phyloP scores from a whole-genome alignment of 2,329 filamentous ascomycete species.

The Stagonosporopsis rhizophila region DNA sequence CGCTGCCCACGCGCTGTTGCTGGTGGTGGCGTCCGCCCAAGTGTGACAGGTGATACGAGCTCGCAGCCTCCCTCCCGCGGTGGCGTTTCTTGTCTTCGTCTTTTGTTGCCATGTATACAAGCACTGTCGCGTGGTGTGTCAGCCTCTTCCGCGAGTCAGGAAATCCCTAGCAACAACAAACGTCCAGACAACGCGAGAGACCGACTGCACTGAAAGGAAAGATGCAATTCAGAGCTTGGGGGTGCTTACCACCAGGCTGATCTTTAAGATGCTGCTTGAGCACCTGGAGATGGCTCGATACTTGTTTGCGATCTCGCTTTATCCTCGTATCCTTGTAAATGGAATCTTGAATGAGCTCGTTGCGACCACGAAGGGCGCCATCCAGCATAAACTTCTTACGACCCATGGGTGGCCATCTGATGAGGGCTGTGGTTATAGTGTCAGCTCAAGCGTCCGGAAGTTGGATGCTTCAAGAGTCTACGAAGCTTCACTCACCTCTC shows the following conservation, averaged over 20 bases:
- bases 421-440: constrained; percentile 31
- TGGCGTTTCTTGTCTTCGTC: constrained; percentile 39
- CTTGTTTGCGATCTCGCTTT: constrained; percentile 63
- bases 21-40: constrained; percentile 31
- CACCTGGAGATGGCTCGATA: constrained; percentile 70
- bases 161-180: constrained; percentile 21
- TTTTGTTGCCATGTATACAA: constrained; percentile 51
- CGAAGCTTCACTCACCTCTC: constrained; percentile 46
- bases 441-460: constrained; percentile 7
- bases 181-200: constrained; percentile 8
- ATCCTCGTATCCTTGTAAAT: constrained; percentile 64
- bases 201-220: not conserved
- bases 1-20: constrained; percentile 22
- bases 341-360: constrained; percentile 67
- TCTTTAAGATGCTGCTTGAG: constrained; percentile 63
- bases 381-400: constrained; percentile 58
- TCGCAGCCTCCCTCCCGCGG: constrained; percentile 25
- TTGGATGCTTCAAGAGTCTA: not conserved
- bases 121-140: constrained; percentile 40
- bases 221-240: not conserved
- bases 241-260: constrained; percentile 59
- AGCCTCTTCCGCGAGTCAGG: constrained; percentile 27
- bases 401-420: constrained; percentile 66
- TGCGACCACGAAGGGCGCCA: constrained; percentile 64
- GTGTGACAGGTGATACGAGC: constrained; percentile 32